Conservation (phyloP, 805 yeast species). For the Sugiyamaella floridensis region DNA sequence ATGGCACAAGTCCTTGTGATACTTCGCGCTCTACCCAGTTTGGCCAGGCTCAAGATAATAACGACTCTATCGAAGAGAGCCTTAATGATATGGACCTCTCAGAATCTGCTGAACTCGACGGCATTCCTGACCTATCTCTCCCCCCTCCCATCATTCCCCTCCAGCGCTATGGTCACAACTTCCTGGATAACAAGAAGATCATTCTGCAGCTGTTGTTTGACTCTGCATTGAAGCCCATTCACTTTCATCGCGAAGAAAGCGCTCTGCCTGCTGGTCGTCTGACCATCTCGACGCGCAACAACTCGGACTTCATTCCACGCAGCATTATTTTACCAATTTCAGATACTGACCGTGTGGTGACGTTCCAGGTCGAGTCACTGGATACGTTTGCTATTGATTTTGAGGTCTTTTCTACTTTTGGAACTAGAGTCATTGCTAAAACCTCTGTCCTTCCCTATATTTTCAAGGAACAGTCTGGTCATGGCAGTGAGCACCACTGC, state of each 20-base stretch:
- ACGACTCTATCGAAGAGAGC: conserved; percentile 3
- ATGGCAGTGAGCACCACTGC: conserved; percentile 29
- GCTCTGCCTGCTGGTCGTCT: conserved; percentile 47
- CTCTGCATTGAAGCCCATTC: conserved; percentile 40
- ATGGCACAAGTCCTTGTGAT: conserved; percentile 5
- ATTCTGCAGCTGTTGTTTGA: conserved; percentile 71
- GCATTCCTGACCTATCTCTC: conserved; percentile 81
- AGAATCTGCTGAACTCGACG: conserved; percentile 42
- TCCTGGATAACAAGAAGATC: conserved; percentile 82
- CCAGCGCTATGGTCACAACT: conserved; percentile 91
- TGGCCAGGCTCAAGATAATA: background rate
- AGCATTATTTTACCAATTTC: conserved; percentile 73
- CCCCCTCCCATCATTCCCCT: conserved; percentile 97
- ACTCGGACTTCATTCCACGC: conserved; percentile 80
- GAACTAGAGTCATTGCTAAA: conserved; percentile 85
- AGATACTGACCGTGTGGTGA: conserved; percentile 58
- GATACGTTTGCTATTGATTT: conserved; percentile 72
- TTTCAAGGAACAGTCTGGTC: conserved; percentile 36
- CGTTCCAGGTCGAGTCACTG: conserved; percentile 77
- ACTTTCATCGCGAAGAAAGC: conserved; percentile 37
- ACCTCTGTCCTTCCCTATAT: conserved; percentile 65
- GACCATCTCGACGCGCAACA: conserved; percentile 63
- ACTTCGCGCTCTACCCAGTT: conserved; percentile 6
- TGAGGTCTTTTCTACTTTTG: conserved; percentile 90
- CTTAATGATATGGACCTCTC: conserved; percentile 21